phyloP scores from a whole-genome alignment of 2,329 filamentous ascomycete genomes.

The Cladosporium sp. region DNA sequence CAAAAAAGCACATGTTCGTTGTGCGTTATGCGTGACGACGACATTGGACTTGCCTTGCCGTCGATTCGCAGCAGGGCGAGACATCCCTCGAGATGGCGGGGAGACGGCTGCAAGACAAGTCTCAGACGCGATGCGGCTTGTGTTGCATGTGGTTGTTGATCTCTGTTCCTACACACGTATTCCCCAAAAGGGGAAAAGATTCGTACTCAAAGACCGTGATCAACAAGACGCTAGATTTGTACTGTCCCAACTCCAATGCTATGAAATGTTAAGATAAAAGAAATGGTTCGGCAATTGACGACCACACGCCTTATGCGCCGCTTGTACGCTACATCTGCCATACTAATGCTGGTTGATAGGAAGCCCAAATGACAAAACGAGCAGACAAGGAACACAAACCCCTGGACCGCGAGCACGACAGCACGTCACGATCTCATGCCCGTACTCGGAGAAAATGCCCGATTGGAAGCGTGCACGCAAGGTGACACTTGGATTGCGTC shows the following conservation, averaged over 20 bases:
- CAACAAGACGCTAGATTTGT: neutral
- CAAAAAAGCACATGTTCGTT: neutral
- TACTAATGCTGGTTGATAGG: slow-evolving; percentile 1
- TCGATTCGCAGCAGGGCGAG: neutral
- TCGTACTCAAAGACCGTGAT: neutral
- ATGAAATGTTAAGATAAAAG: neutral
- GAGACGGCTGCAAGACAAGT: slow-evolving; percentile 5
- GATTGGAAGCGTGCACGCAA: neutral
- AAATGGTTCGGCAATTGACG: neutral
- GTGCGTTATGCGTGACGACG: neutral
- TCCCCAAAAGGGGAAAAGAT: neutral
- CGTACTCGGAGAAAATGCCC: neutral
- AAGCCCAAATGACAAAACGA: neutral
- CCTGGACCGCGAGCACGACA: neutral
- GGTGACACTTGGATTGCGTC: neutral
- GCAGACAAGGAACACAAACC: neutral
- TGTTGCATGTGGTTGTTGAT: slow-evolving; percentile 5
- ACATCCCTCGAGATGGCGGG: neutral
- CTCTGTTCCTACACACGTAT: neutral
- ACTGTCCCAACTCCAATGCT: neutral
- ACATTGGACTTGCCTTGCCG: neutral
- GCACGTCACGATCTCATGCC: neutral
- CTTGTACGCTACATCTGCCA: slow-evolving; percentile 2
- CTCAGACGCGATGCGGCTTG: neutral
- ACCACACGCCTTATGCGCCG: neutral